Evolutionary conservation across 2,329 filamentous ascomycete species (phyloP).

Genomic region (Microascus cirrosus): DNA sequence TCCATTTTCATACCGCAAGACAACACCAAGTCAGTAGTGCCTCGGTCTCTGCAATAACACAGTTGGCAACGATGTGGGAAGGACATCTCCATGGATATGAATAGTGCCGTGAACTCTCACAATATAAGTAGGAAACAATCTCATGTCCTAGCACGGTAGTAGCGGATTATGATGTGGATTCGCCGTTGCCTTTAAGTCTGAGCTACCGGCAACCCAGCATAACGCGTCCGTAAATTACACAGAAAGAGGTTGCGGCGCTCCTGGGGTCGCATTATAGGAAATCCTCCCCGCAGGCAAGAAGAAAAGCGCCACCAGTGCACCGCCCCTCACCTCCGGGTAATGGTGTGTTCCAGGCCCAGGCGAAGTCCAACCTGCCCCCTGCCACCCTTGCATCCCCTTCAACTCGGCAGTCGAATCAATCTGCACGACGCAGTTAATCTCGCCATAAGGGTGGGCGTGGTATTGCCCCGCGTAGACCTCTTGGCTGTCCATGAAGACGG

Average conservation of each 20-base stretch:
- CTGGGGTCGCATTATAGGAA: constrained; percentile 32
- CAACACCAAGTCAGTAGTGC: no score
- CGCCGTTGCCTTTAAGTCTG: no score
- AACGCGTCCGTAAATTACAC: constrained; percentile 2
- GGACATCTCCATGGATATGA: no score
- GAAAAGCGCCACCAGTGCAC: constrained; percentile 39
- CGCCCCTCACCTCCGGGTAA: constrained; percentile 39
- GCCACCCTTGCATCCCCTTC: constrained; percentile 45
- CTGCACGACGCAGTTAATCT: constrained; percentile 43
- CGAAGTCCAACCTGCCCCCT: constrained; percentile 43
- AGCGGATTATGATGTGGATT: no score
- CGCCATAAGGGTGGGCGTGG: constrained; percentile 40
- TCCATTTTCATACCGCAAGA: no score
- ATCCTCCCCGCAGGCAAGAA: constrained; percentile 45
- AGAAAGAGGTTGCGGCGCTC: constrained; percentile 25
- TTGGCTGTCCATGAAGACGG: constrained; percentile 43
- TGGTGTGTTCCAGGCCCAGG: constrained; percentile 44
- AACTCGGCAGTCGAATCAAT: constrained; percentile 36
- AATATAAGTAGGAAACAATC: no score
- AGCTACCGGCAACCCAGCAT: no score
- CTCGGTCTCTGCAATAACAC: no score
- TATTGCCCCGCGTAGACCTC: constrained; percentile 40
- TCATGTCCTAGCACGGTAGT: no score
- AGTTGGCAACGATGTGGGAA: no score
- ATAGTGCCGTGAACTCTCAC: no score